Base-by-base conservation (phyloP, 169 alveolate genomes). In the Sarcocystis neurona region DNA sequence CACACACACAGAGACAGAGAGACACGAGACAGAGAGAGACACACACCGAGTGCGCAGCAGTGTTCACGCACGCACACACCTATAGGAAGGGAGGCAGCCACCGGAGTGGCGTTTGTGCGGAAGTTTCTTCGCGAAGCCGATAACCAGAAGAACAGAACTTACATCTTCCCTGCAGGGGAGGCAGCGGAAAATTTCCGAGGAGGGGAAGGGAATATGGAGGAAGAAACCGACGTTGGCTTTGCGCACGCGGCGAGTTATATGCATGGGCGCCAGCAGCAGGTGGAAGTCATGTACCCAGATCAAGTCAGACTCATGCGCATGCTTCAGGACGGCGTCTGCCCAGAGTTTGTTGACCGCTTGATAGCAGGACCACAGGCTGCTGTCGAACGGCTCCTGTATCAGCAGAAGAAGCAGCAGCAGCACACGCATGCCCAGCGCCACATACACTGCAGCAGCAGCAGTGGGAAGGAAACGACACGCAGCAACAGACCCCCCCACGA, bases 171-270 rank as follows among this genome's bases (percentile, higher is more conserved):
- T 90, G 86, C 94, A 97, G 3, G 98, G 97, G 63, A 96, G 93
- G 63, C 96, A 95, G 74, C 97, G 90, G 85, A 94, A 97, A 34
- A 97, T 88, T 80, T 96, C 99, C 37, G 87, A 91, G 89, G 98
- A 94, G 27, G 99, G 99, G 90, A 98, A 97, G 47, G 98, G 98
- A 32, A 97, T 94, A 93, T 98, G 99, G 88, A 97, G 92, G 91
- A 96, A 97, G 74, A 97, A 75, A 30, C 99, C 99, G 44, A 79
- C 46, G 58, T 77, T 91, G 82, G 92, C 90, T 37, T 34, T 48
- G 10, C 91, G 75, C 66, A 72, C 46, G 2, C 66, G 32, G 58
- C 91, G 75, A 2, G 93, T 89, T 53, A 91, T 87, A 85, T 79
- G 79, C 92, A 88, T 78, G 34, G 94, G 94, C 44, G 91, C 88